Base-by-base conservation (phyloP, 176 grass and related monocot species). In the Pontederia paniculata region DNA sequence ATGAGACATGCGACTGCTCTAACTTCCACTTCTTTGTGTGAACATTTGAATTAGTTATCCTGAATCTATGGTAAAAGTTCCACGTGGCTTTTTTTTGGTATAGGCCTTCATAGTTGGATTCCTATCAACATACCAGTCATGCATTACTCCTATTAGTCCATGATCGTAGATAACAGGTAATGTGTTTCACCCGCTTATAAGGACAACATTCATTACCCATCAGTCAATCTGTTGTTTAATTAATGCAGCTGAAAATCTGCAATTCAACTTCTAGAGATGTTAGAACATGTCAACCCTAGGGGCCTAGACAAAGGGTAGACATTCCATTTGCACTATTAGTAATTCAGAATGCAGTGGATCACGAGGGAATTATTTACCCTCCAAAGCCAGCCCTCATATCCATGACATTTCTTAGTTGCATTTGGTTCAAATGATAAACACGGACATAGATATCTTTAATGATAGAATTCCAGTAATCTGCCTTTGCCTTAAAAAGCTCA, bases 91-190 rank as follows among this genome's bases (percentile, higher is more conserved):
- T n/a, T n/a, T n/a, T n/a, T n/a, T n/a, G n/a, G n/a, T n/a, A n/a
- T n/a, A n/a, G n/a, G n/a, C n/a, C n/a, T n/a, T n/a, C n/a, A n/a
- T n/a, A n/a, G n/a, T n/a, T n/a, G n/a, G n/a, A n/a, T n/a, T n/a
- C n/a, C n/a, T n/a, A n/a, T n/a, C n/a, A n/a, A n/a, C 9, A 23
- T 89, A 96, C 91, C 91, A 96, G 76, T 96, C 91, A 87, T 96
- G 91, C 66, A 82, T 73, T 45, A 73, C 85, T 57, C 91, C 91
- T 73, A 96, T 66, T 83, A 96, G 91, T 62, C 85, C 90, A 25
- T 85, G 76, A 58, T 96, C 85, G 76, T 87, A 96, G 52, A 96
- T 96, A 67, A 96, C 82, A 44, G 79, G 85, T 17, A 96, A 74
- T 23, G 91, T 87, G 62, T 89, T 96, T 42, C 85, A 79, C 21